phyloP scores from a whole-genome alignment of 768 basidiomycete genomes.

The Boletus rufocinnamomeus region DNA sequence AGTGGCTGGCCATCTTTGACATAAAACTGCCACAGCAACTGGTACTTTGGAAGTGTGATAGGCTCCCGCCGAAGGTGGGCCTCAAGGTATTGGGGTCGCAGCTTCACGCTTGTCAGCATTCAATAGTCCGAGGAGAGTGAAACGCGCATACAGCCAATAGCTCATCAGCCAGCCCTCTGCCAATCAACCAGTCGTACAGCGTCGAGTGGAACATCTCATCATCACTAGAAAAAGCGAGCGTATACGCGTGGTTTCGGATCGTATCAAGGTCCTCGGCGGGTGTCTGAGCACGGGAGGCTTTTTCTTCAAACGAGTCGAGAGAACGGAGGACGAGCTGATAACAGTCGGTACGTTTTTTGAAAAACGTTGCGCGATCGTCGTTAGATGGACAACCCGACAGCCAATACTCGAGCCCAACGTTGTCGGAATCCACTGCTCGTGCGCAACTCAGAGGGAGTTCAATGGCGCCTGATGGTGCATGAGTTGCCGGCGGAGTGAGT shows the following conservation, averaged over 20 bases:
- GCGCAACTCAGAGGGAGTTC: conserved; percentile 87
- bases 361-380: conserved; percentile 60
- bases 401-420: conserved; percentile 78
- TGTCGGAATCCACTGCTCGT: conserved; percentile 71
- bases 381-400: conserved; percentile 56
- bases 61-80: conserved; percentile 84
- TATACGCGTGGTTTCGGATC: conserved; percentile 83
- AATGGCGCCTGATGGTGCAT: conserved; percentile 62
- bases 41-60: conserved; percentile 74
- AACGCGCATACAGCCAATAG: conserved; percentile 74
- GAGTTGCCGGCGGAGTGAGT: background rate
- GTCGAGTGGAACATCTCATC: conserved; percentile 95
- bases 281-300: conserved; percentile 39
- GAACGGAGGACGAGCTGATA: conserved; percentile 86
- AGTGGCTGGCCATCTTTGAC: conserved; percentile 88
- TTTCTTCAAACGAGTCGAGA: conserved; percentile 76
- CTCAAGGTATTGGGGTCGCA: conserved; percentile 87
- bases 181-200: conserved; percentile 93
- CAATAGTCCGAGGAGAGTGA: conserved; percentile 1
- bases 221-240: conserved; percentile 77
- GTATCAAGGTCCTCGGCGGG: conserved; percentile 59
- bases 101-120: conserved; percentile 44
- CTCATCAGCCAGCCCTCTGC: conserved; percentile 78
- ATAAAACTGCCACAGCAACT: conserved; percentile 96
- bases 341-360: conserved; percentile 65